Percentiles rank a stretch among this genome's conserved stretches.
Conservation (phyloP, 1,284 basidiomycete genomes). For the Boletellus dicymbophilus region DNA sequence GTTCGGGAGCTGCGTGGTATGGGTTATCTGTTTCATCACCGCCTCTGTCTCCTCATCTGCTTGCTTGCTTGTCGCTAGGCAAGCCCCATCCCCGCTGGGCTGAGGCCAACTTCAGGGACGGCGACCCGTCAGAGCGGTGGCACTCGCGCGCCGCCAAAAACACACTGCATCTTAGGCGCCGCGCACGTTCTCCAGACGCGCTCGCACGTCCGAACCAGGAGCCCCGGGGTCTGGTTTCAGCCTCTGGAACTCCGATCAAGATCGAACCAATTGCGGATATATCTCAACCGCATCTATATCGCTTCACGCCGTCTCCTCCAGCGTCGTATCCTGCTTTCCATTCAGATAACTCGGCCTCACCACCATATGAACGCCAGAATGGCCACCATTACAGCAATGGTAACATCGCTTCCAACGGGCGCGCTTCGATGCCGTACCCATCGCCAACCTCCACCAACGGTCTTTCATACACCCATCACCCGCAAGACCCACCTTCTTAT, state of each 20-base stretch:
- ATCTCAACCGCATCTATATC: constrained; percentile 52
- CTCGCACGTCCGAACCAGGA: constrained; percentile 37
- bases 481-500: constrained; percentile 41
- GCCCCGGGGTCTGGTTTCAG: constrained; percentile 37
- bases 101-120: constrained; percentile 72
- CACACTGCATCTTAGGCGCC: constrained; percentile 41
- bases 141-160: constrained; percentile 80
- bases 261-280: constrained; percentile 52
- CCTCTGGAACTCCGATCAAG: constrained; percentile 58
- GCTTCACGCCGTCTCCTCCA: constrained; percentile 59
- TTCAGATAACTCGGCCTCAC: constrained; percentile 35
- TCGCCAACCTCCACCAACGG: constrained; percentile 37
- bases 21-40: constrained; percentile 22
- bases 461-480: constrained; percentile 34
- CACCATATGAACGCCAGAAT: constrained; percentile 37
- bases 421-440: constrained; percentile 34
- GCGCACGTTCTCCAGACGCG: constrained; percentile 40
- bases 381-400: constrained; percentile 36
- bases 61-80: constrained; percentile 50
- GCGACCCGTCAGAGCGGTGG: constrained; percentile 79
- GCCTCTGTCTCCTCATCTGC: constrained; percentile 13
- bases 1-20: constrained; percentile 79
- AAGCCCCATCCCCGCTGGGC: constrained; percentile 85
- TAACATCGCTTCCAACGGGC: constrained; percentile 30
- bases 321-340: constrained; percentile 41